These are phyloP conservation scores for Kappamyces sp. DNA, from an alignment of 192 early-diverging fungal genomes.

Conservation along the genomic window DNA sequence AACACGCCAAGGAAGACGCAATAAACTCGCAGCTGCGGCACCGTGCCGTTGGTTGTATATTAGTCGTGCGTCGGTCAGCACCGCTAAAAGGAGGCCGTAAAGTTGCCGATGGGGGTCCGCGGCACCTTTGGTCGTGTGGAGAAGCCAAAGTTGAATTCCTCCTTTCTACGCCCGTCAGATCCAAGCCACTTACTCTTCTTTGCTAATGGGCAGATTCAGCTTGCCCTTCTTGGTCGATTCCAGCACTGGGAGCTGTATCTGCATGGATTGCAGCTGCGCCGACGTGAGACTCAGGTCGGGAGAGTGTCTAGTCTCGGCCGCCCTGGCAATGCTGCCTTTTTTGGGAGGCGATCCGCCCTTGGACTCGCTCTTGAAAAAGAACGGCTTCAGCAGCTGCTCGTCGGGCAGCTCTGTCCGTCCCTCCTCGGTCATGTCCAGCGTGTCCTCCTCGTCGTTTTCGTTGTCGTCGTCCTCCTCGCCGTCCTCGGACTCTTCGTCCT, in stretches of 20 bases:
- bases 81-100: no score
- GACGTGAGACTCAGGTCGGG: background rate
- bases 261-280: constrained; percentile 6
- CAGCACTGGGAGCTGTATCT: constrained; percentile 5
- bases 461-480: constrained; percentile 46
- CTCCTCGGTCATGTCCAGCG: background rate
- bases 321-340: constrained; percentile 1
- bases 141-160: constrained; percentile 41
- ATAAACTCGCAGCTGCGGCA: no score
- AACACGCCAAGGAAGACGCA: no score
- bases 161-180: constrained; percentile 7
- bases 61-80: background rate
- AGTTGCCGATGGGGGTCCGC: constrained; percentile 32
- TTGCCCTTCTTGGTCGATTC: constrained; percentile 11
- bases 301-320: background rate
- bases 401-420: background rate
- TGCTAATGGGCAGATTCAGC: constrained; percentile 12
- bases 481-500: constrained; percentile 22
- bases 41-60: background rate
- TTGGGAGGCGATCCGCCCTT: constrained; percentile 4
- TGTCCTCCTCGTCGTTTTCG: constrained; percentile 32
- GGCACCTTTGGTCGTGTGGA: constrained; percentile 37
- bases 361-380: constrained; percentile 1
- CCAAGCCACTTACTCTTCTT: constrained; percentile 14
- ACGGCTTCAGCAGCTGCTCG: background rate